Evolutionary conservation across 345 rosid genomes (phyloP), one percentile per base, ranked within the genome.

Genomic region (Eucalyptus leucophloia): DNA sequence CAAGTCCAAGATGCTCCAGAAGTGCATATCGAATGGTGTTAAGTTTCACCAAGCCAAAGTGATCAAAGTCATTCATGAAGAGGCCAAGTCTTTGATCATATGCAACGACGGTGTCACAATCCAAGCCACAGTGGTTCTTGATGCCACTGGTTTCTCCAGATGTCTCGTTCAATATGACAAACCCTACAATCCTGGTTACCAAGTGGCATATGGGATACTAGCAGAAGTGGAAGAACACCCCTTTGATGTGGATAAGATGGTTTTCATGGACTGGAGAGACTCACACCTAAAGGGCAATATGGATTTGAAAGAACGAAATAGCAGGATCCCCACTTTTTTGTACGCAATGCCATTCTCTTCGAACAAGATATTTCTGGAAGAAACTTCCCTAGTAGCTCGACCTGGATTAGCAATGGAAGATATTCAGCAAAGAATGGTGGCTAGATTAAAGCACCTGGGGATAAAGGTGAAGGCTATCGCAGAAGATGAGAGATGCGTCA

Each of bases 191-290:
- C 99, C 99, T 0, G 99, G 99, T 10, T 97, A 98, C 91, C 99
- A 98, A 91, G 97, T 98, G 81, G 99, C 99, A 2, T 97, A 97
- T 85, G 99, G 99, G 72, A 95, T 98, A 67, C 88, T 98, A 81
- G 99, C 99, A 19, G 99, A 98, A 91, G 99, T 97, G 23, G 99
- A 98, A 86, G 96, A 95, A 72, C 99, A 98, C 87, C 98, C 99
- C 3, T 98, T 97, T 60, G 98, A 98, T 92, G 96, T 95, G 1
- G 97, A 98, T 87, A 98, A 96, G 90, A 98, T 98, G 99, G 90
- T 98, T 90, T 98, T 98, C 56, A 98, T 98, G 99, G 99, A 98
- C 54, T 98, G 99, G 99, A 95, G 99, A 93, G 99, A 98, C 91
- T 97, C 90, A 1, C 99, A 98, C 93, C 93, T 98, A 24, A 91